Evolutionary conservation across 768 basidiomycete genomes (phyloP).

Genomic region (Boletus rubescentipes): DNA sequence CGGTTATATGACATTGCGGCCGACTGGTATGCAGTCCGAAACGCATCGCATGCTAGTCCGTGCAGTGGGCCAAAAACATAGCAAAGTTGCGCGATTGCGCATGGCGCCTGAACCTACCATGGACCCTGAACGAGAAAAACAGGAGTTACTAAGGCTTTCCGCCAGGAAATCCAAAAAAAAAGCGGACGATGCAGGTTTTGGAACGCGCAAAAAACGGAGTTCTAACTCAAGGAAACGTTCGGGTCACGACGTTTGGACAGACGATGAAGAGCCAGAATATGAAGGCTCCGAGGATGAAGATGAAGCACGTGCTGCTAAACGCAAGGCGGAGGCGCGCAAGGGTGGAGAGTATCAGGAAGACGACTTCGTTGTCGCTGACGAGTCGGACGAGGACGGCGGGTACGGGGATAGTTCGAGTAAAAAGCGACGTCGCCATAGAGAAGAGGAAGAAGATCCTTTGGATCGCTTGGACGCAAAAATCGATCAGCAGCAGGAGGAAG

Average conservation of each 20-base stretch:
- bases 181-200: constrained; percentile 48
- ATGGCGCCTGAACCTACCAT: constrained; percentile 76
- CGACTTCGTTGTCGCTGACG: constrained; percentile 81
- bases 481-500: constrained; percentile 51
- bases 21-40: constrained; percentile 87
- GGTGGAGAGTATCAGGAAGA: constrained; percentile 79
- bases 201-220: constrained; percentile 47
- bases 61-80: constrained; percentile 83
- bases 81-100: constrained; percentile 73
- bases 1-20: constrained; percentile 80
- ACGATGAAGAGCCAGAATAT: constrained; percentile 64
- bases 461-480: constrained; percentile 74
- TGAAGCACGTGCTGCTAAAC: constrained; percentile 42
- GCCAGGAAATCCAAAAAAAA: constrained; percentile 65
- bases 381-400: constrained; percentile 61
- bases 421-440: constrained; percentile 40
- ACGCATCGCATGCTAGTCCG: constrained; percentile 88
- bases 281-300: constrained; percentile 62
- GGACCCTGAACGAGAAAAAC: constrained; percentile 74
- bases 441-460: constrained; percentile 55
- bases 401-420: constrained; percentile 35
- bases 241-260: constrained; percentile 57
- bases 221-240: constrained; percentile 40
- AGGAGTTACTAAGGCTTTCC: constrained; percentile 62
- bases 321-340: constrained; percentile 47